These are phyloP conservation scores for Populus hybrid DNA, from an alignment of 441 rosid genomes.

Conservation along the genomic window DNA sequence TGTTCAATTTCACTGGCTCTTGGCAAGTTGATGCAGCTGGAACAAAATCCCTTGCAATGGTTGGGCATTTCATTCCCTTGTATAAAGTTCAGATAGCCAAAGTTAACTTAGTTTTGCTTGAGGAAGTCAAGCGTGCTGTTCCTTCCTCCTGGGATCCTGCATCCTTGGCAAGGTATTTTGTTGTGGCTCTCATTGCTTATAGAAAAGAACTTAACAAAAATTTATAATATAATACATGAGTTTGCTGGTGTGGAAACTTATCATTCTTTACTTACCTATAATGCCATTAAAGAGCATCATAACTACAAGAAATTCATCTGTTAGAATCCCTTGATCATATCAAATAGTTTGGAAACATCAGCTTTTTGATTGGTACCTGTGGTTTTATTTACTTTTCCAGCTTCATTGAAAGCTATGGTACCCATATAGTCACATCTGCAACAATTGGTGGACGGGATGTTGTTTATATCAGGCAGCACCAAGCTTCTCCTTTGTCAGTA, in stretches of 20 bases:
- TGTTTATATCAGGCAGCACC: slow-evolving; percentile 63
- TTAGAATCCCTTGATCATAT: neutral
- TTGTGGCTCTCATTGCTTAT: neutral
- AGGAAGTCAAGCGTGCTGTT: slow-evolving; percentile 47
- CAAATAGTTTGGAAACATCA: slow-evolving; percentile 15
- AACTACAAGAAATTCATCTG: neutral
- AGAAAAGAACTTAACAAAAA: neutral
- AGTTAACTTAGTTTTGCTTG: slow-evolving; percentile 36
- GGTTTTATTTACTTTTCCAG: slow-evolving; percentile 31
- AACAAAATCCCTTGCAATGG: slow-evolving; percentile 58
- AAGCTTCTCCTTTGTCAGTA: slow-evolving; percentile 50
- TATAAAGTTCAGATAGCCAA: slow-evolving; percentile 48
- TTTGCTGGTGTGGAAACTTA: neutral
- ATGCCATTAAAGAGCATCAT: neutral
- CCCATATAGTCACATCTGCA: slow-evolving; percentile 64
- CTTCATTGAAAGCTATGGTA: slow-evolving; percentile 68
- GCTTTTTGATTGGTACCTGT: slow-evolving; percentile 13
- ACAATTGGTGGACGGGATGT: slow-evolving; percentile 76
- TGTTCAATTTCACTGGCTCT: slow-evolving; percentile 67
- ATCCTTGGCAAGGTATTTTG: slow-evolving; percentile 53
- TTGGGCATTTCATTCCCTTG: slow-evolving; percentile 58
- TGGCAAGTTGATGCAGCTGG: slow-evolving; percentile 56
- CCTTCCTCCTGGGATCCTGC: slow-evolving; percentile 70
- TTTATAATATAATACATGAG: neutral
- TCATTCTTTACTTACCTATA: neutral